Base-by-base conservation (phyloP, 2,329 filamentous ascomycete species). In the Coniochaeta prunicola region DNA sequence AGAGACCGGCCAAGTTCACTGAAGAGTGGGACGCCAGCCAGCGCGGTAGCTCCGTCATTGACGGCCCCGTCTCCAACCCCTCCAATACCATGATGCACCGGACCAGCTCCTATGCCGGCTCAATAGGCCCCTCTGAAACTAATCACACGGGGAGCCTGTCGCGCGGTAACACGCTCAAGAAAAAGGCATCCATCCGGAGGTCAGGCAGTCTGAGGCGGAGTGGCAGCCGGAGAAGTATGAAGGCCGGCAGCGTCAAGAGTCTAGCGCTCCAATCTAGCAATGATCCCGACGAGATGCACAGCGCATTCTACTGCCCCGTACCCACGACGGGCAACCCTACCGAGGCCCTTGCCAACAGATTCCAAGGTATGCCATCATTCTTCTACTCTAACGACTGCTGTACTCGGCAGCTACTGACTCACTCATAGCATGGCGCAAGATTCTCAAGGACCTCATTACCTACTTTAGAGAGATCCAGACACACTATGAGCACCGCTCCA, bases 401-500 rank as follows among this genome's bases (percentile, higher is more conserved):
- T 36, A 17, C n/a, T 53, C 26, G 12, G 48, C 48, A 17, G 26
- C 36, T 12, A 31, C 53, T 55, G 36, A 55, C 53, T 50, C 24
- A 45, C 57, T 57, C 58, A 58, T 65, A 96, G 92, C 90, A 57
- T 99, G 94, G 94, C 86, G 94, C 67, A 96, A 96, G 77, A 83
- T 97, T 15, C 82, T 99, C 57, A 97, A 97, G 72, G 92, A 97
- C 65, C 80, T 97, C 50, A 96, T 97, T 64, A 78, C 89, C 59
- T 97, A 96, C 72, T 97, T 97, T 71, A 87, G 91, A 66, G 94
- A 97, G 71, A 86, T 97, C 53, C 91, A 96, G 70, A 83, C 83
- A 56, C 90, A 92, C 54, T 97, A 97, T 73, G 93, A 99, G 69
- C 82, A 88, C 59, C 87, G 90, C 61, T 83, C 90, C 30, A 97